Percentiles rank a stretch among this genome's conserved stretches.
Evolutionary conservation across 129 eudicot genomes (phyloP).

Genomic region (Chrysanthemum lavandulifolium): DNA sequence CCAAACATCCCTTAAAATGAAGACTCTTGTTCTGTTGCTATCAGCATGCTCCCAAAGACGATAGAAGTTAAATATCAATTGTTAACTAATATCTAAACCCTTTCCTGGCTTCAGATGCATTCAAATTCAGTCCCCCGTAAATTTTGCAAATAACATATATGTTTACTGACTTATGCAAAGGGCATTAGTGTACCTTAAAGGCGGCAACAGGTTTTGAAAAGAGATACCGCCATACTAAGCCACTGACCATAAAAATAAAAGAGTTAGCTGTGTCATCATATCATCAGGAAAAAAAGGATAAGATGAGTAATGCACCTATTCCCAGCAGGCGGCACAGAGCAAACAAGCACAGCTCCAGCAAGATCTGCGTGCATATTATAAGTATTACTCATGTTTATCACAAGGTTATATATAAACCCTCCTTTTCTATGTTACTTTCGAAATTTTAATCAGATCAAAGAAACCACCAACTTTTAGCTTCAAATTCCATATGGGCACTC

Average conservation of each 20-base stretch:
- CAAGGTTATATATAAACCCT: not conserved
- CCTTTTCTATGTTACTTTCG: not conserved
- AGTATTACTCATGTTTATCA: slow-evolving; percentile 19
- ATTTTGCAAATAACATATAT: not conserved
- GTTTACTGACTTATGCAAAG: not conserved
- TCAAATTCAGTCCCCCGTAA: not conserved
- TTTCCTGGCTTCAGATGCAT: not conserved
- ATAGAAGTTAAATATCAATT: not conserved
- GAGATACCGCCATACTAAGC: slow-evolving; percentile 88
- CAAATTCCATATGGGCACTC: not conserved
- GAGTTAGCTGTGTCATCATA: slow-evolving; percentile 19
- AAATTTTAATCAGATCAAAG: not conserved
- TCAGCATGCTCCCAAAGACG: not conserved
- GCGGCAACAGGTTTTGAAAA: slow-evolving; percentile 92
- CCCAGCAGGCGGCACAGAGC: slow-evolving; percentile 94
- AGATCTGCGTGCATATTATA: slow-evolving; percentile 42
- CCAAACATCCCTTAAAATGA: not conserved
- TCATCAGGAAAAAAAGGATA: slow-evolving; percentile 11
- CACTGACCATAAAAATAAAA: slow-evolving; percentile 46
- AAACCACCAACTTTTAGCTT: slow-evolving; percentile 1
- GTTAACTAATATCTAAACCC: too few species aligned
- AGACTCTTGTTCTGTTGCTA: not conserved
- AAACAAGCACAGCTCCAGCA: slow-evolving; percentile 79
- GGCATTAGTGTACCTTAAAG: slow-evolving; percentile 54
- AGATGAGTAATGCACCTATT: slow-evolving; percentile 52